These are phyloP conservation scores for Aspergillus quadrilineatus DNA, from an alignment of 2,329 filamentous ascomycete genomes.

Conservation along the genomic window DNA sequence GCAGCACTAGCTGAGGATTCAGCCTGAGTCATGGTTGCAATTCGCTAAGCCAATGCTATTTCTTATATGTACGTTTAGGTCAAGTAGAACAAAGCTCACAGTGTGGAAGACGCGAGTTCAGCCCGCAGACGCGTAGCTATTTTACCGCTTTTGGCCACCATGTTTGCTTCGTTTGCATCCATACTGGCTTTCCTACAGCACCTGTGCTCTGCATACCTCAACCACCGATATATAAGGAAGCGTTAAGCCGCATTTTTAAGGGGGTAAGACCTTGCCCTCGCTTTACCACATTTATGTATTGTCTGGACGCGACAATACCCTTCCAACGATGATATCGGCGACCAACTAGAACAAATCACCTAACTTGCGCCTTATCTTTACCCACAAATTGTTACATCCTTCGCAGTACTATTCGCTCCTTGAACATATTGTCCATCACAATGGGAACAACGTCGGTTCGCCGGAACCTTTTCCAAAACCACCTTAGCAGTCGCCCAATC, in stretches of 20 bases:
- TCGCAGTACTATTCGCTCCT: neutral
- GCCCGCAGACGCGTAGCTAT: slow-evolving; percentile 27
- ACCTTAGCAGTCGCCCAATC: slow-evolving; percentile 44
- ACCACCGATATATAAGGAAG: neutral
- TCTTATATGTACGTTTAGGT: neutral
- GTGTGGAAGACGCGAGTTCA: slow-evolving; percentile 29
- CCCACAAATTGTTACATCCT: neutral
- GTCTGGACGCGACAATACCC: neutral
- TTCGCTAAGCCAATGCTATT: neutral
- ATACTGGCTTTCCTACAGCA: neutral
- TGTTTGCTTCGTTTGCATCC: slow-evolving; percentile 10
- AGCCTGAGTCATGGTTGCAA: slow-evolving; percentile 42
- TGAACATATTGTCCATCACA: neutral
- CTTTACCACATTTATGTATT: neutral
- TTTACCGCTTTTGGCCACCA: slow-evolving; percentile 6
- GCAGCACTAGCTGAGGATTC: slow-evolving; percentile 49
- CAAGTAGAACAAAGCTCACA: neutral
- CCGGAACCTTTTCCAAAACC: slow-evolving; percentile 47
- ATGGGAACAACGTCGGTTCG: slow-evolving; percentile 41
- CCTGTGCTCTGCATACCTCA: neutral
- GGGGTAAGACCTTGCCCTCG: neutral
- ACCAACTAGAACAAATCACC: neutral
- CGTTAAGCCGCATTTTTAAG: neutral
- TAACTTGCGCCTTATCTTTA: neutral
- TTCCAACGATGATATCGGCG: neutral